These are phyloP conservation scores for Pseudogymnoascus sp. DNA, from an alignment of 2,329 filamentous ascomycete genomes.

Conservation along the genomic window DNA sequence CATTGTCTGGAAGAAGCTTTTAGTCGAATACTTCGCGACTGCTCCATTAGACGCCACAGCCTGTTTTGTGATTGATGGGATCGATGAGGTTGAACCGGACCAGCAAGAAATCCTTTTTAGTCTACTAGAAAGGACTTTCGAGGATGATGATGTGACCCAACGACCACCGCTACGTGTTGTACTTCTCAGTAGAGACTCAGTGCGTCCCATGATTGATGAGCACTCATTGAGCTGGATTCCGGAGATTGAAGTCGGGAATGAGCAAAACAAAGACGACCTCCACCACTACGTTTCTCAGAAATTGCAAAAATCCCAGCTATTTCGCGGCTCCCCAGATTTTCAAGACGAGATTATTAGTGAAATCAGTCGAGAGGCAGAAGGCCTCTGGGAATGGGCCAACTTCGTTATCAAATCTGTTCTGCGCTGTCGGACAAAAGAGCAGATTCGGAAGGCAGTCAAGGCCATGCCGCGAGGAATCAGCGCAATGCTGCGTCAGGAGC, in stretches of 20 bases:
- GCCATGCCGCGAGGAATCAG: background rate
- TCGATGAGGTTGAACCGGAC: background rate
- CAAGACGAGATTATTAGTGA: background rate
- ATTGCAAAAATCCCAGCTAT: background rate
- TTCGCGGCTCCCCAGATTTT: background rate
- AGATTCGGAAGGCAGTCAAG: background rate
- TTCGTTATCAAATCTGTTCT: background rate
- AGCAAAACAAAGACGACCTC: slow-evolving; percentile 2
- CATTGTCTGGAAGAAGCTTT: background rate
- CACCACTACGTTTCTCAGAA: slow-evolving; percentile 2
- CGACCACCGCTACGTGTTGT: background rate
- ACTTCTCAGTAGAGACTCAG: background rate
- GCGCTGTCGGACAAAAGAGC: background rate
- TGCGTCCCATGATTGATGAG: slow-evolving; percentile 2
- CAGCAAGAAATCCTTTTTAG: background rate
- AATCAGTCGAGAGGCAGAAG: background rate
- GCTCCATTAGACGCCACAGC: background rate
- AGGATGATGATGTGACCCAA: background rate
- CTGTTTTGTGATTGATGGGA: background rate
- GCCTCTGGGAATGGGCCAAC: slow-evolving; percentile 6
- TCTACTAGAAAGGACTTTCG: background rate
- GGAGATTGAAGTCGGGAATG: background rate
- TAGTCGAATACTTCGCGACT: background rate
- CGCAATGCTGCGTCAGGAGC: background rate
- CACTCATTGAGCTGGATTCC: slow-evolving; percentile 5